phyloP scores from a whole-genome alignment of 2,329 filamentous ascomycete genomes.

The Clarireedia paspali region DNA sequence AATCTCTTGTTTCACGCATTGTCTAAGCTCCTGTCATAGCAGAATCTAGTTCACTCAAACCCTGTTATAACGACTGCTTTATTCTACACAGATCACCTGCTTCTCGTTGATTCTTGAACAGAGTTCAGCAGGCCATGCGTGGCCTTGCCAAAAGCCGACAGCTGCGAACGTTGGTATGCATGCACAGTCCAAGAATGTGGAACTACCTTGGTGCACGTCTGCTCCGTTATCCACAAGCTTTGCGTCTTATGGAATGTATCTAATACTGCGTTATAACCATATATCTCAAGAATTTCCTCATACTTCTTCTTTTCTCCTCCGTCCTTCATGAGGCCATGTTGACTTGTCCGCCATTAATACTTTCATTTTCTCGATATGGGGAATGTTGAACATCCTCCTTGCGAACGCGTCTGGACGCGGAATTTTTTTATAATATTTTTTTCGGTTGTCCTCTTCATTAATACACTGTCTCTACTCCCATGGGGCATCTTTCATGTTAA shows the following conservation, averaged over 20 bases:
- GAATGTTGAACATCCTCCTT: slow-evolving; percentile 6
- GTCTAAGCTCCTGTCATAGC: neutral
- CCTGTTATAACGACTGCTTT: neutral
- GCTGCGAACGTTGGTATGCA: neutral
- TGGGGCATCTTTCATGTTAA: neutral
- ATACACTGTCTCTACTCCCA: slow-evolving; percentile 4
- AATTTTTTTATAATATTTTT: slow-evolving; percentile 3
- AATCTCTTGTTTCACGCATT: neutral
- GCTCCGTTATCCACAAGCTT: neutral
- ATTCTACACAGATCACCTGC: neutral
- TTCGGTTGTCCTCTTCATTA: slow-evolving; percentile 4
- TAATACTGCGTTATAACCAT: neutral
- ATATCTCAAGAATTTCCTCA: neutral
- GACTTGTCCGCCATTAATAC: neutral
- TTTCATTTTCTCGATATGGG: slow-evolving; percentile 1
- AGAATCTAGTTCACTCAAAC: neutral
- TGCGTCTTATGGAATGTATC: neutral
- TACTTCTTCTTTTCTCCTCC: neutral
- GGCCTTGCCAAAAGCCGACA: neutral
- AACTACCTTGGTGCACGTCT: neutral
- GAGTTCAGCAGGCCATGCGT: neutral
- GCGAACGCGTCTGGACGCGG: slow-evolving; percentile 6
- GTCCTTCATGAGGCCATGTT: neutral
- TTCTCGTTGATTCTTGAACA: neutral
- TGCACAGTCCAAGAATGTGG: neutral